Evolutionary conservation across 1,284 basidiomycete genomes (phyloP).

Genomic region (Coriolopsis trogii): DNA sequence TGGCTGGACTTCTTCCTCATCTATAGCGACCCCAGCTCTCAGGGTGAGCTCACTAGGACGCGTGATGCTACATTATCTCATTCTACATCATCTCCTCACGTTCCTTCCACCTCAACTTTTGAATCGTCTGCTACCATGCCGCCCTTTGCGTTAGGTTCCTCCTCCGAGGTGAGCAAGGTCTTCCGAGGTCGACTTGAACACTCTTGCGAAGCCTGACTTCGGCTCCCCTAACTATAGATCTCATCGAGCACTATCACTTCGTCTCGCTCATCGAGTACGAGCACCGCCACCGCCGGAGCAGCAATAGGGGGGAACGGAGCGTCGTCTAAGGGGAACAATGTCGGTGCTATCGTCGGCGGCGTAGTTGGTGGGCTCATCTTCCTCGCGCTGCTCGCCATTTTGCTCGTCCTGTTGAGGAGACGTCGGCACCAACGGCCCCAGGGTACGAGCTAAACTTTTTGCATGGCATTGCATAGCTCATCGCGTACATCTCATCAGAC

Average conservation of each 20-base stretch:
- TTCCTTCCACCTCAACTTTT: too few relatives aligned
- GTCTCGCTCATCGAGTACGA: not conserved
- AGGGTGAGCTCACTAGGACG: not conserved
- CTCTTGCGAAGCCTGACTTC: too few relatives aligned
- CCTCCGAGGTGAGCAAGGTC: too few relatives aligned
- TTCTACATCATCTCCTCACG: not conserved
- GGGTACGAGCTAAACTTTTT: not conserved
- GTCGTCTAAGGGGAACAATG: not conserved
- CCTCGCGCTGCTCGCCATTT: not conserved
- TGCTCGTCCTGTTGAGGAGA: not conserved
- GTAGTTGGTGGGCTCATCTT: slow-evolving; percentile 9
- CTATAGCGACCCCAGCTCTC: not conserved
- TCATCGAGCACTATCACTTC: too few relatives aligned
- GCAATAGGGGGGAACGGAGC: not conserved
- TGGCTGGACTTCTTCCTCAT: slow-evolving; percentile 26
- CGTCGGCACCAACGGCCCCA: not conserved
- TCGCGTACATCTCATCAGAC: too few relatives aligned
- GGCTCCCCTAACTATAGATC: too few relatives aligned
- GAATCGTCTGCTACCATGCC: too few relatives aligned
- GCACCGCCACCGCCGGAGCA: not conserved
- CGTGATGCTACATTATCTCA: not conserved
- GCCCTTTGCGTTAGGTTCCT: too few relatives aligned
- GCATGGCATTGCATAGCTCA: too few relatives aligned
- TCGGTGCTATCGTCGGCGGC: slow-evolving; percentile 11
- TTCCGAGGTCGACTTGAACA: too few relatives aligned